Base-by-base conservation (phyloP, 768 basidiomycete genomes). In the Mycena latifolia region DNA sequence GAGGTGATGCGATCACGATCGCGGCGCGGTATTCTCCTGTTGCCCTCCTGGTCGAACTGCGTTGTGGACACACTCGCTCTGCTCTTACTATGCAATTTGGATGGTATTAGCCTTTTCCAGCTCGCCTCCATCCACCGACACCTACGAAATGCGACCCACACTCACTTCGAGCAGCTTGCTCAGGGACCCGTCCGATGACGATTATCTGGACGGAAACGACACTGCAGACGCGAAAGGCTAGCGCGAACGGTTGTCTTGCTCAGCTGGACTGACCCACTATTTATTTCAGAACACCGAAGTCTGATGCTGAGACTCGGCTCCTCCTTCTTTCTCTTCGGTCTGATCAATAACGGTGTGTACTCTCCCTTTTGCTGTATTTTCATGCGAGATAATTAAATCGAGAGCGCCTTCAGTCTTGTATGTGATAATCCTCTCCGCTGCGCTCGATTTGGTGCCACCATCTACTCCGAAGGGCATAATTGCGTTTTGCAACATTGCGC, bases 341-440 rank as follows among this genome's bases (percentile, higher is more conserved):
- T 96, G 25, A 91, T 96, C 62, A 98, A 98, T 75, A 97, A 98
- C 73, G 94, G 95, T 92, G 22, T 25, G 27, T 25, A 75, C 62
- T 62, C 33, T 12, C 20, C 29, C 15, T 37, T 63, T 35, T 25
- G 52, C 31, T 28, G 15, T 28, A n/a, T 31, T 60, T 37, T 57
- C 47, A 22, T 5, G n/a, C 20, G 12, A 31, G 20, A 57, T 55
- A n/a, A 27, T 48, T 67, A 11, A 63, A 51, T 6, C 55, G 45
- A 28, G 12, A 20, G 20, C 20, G n/a, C 5, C 22, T 43, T 39
- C 67, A 95, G 95, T 98, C 6, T 83, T 97, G 61, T 98, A 99
- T 78, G 97, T 99, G 39, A 92, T 99, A 66, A 98, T 99, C 66
- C 87, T 99, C 22, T 97, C 95, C 1, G 97, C 97, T 8, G 98